phyloP scores from a whole-genome alignment of 805 yeast species.

The Maudiozyma saulgeensis region DNA sequence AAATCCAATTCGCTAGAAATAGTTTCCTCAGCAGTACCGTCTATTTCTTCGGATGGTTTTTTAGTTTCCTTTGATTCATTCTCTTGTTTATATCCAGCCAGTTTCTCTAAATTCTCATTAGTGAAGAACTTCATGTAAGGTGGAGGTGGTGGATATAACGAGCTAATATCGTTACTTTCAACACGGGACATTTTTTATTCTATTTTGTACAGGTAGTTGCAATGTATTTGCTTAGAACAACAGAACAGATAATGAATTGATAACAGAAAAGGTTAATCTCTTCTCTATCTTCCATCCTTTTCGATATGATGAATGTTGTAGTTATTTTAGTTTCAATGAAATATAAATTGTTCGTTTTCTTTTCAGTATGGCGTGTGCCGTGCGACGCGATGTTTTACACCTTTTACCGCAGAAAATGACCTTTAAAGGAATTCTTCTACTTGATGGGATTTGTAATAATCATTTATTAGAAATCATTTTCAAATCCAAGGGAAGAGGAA shows the following conservation, averaged over 20 bases:
- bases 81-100: slow-evolving; percentile 21
- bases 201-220: too few species aligned
- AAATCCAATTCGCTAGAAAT: slow-evolving; percentile 34
- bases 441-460: neutral
- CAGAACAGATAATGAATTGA: too few species aligned
- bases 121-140: slow-evolving; percentile 70
- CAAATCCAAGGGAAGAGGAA: too few species aligned
- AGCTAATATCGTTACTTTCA: slow-evolving; percentile 36
- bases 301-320: too few species aligned
- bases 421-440: too few species aligned
- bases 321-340: too few species aligned
- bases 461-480: neutral
- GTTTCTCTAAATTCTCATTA: slow-evolving; percentile 46
- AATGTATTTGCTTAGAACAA: too few species aligned
- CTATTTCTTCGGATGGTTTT: neutral
- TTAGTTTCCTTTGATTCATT: slow-evolving; percentile 10
- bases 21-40: slow-evolving; percentile 27
- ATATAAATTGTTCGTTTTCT: too few species aligned
- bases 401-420: neutral
- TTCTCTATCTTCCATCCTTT: too few species aligned
- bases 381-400: neutral
- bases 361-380: too few species aligned
- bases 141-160: slow-evolving; percentile 94
- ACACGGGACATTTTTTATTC: slow-evolving; percentile 4
- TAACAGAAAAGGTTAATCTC: too few species aligned